Base-by-base conservation (phyloP, 306 rosid species). In the Inga laurina region DNA sequence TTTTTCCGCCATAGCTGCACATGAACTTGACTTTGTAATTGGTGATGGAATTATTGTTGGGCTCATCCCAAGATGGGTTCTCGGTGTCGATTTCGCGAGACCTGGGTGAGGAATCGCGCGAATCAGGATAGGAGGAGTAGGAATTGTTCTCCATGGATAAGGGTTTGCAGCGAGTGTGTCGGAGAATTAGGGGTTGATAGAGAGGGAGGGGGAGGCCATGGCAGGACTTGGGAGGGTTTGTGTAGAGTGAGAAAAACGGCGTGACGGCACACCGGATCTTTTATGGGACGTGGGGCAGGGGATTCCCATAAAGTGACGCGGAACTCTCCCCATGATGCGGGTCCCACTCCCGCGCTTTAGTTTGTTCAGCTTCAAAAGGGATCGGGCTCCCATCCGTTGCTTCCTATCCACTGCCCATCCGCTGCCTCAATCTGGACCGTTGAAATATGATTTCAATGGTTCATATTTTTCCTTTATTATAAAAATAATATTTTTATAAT, bases 1-100 rank as follows among this genome's bases (percentile, higher is more conserved):
- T 93, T 77, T 89, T 90, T 3, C 98, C 98, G 79, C 94, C 97
- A 75, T 88, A 95, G 86, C 97, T 90, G 87, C 95, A 92, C 91
- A 95, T 85, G 80, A 95, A 84, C 70, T 95, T 95, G 44, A 92
- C 94, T 77, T 86, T 93, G 88, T 78, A 83, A 37, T 30, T 52
- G 68, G 24, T 12, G 68, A 21, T 10, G 67, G 34, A 10, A 65
- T 46, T 72, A 78, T 75, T 4, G 48, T 77, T 51, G 11, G 75
- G 88, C 19, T 91, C 96, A 0, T 94, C 98, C 90, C 90, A 87
- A 16, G 92, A 84, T 13, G 86, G 69, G 41, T 81, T 86, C 62
- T 93, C 90, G 83, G 73, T 79, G 57, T 91, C 95, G 61, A 90
- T 62, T 37, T 93, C 95, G 39, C 97, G 95, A 16, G 94, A 92